These are phyloP conservation scores for Fusarium nodosum DNA, from an alignment of 2,329 filamentous ascomycete species.

Conservation along the genomic window DNA sequence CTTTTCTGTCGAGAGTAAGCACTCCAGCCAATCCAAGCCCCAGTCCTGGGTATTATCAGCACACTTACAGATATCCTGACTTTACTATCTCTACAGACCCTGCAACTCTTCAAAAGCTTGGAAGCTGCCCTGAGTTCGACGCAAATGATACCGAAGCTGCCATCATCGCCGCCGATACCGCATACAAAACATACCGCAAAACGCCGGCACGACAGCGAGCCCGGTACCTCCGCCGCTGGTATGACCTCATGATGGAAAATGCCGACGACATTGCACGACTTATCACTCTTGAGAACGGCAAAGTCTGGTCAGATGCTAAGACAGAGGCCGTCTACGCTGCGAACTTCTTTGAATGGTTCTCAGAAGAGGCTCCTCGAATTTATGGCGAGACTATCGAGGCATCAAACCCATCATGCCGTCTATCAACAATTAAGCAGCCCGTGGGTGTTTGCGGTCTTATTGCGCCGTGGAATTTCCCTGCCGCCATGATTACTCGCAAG, in stretches of 20 bases:
- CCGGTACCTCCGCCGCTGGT: constrained; percentile 73
- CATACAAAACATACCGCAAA: constrained; percentile 70
- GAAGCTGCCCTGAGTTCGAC: constrained; percentile 79
- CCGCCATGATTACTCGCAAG: constrained; percentile 65
- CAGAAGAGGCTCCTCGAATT: constrained; percentile 71
- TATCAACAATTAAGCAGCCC: constrained; percentile 53
- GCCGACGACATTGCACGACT: constrained; percentile 74
- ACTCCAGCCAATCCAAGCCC: constrained; percentile 12
- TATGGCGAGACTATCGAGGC: constrained; percentile 65
- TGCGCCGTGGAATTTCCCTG: constrained; percentile 69
- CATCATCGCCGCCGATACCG: constrained; percentile 74
- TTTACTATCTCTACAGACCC: constrained; percentile 66
- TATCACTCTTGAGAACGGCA: constrained; percentile 80
- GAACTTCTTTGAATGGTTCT: constrained; percentile 74
- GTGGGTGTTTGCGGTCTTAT: constrained; percentile 55
- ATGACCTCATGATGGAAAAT: constrained; percentile 75
- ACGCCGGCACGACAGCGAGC: constrained; percentile 71
- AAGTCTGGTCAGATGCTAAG: constrained; percentile 72
- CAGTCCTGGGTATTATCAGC: too few relatives aligned
- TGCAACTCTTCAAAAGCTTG: constrained; percentile 76
- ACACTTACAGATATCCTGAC: constrained; percentile 24
- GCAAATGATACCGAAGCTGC: constrained; percentile 76
- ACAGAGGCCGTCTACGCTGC: constrained; percentile 71
- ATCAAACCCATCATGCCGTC: constrained; percentile 69
- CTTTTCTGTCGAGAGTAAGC: constrained; percentile 76